Evolutionary conservation across 2,329 filamentous ascomycete genomes (phyloP).

Genomic region (Penicillium sp.): DNA sequence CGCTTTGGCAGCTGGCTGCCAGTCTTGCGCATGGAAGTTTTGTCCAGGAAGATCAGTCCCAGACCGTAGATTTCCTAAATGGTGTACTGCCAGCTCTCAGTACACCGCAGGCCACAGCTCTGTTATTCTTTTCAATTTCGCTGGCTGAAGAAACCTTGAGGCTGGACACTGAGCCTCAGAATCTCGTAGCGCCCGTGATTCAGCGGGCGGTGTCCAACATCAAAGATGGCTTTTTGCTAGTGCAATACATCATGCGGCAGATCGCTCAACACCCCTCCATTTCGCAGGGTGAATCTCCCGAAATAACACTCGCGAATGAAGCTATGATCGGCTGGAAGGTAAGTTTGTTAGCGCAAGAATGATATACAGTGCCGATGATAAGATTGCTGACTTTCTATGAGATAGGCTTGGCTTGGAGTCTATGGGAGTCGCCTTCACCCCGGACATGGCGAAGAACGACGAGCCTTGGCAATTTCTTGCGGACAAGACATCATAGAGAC

Average conservation of each 20-base stretch:
- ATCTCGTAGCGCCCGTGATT: conserved; percentile 9
- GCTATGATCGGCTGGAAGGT: conserved; percentile 40
- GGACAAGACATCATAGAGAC: conserved; percentile 36
- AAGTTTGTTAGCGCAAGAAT: background rate
- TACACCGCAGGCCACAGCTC: conserved; percentile 33
- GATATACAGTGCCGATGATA: background rate
- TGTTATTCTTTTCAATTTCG: conserved; percentile 41
- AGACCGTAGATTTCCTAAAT: conserved; percentile 29
- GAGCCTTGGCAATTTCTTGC: conserved; percentile 27
- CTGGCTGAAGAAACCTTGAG: conserved; percentile 40
- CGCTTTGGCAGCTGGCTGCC: conserved; percentile 37
- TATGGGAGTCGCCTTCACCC: conserved; percentile 22
- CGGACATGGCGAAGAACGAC: conserved; percentile 10
- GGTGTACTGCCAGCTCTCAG: conserved; percentile 38
- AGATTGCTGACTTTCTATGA: background rate
- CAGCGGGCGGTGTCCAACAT: conserved; percentile 29
- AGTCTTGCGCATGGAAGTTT: conserved; percentile 40
- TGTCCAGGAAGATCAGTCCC: conserved; percentile 33
- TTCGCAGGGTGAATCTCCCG: conserved; percentile 17
- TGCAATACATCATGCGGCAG: conserved; percentile 36
- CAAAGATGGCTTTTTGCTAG: conserved; percentile 36
- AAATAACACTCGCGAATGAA: conserved; percentile 28
- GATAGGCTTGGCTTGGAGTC: conserved; percentile 36
- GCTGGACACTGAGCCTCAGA: conserved; percentile 18
- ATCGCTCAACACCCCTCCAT: conserved; percentile 25